Evolutionary conservation across 2,329 filamentous ascomycete species (phyloP).

Genomic region (Magnaporthales sp.): DNA sequence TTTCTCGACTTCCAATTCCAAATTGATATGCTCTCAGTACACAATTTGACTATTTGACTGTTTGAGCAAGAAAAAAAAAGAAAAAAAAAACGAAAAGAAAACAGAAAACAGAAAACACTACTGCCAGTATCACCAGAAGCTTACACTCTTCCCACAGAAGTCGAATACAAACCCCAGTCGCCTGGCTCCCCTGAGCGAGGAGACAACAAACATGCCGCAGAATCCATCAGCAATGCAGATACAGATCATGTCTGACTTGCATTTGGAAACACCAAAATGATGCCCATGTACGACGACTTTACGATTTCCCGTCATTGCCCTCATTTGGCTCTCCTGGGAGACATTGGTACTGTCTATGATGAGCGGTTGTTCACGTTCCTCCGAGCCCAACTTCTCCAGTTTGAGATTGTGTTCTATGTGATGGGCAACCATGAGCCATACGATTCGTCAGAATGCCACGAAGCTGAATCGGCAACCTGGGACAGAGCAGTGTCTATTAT

Average conservation of each 20-base stretch:
- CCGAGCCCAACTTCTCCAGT: conserved; percentile 27
- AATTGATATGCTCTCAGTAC: no score
- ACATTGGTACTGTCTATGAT: conserved; percentile 30
- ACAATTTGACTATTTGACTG: no score
- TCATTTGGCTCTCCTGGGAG: conserved; percentile 37
- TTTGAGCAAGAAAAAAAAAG: no score
- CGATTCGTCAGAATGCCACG: neutral
- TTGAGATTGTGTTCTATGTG: conserved; percentile 32
- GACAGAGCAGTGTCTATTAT: conserved; percentile 11
- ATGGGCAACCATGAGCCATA: conserved; percentile 41
- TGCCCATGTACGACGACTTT: neutral
- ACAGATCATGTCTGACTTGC: conserved; percentile 26
- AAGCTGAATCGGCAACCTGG: conserved; percentile 16
- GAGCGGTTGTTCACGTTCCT: conserved; percentile 31
- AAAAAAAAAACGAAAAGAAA: no score
- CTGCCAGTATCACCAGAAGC: neutral
- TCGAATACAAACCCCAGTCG: neutral
- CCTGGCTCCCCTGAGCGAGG: neutral
- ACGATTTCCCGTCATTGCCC: conserved; percentile 15
- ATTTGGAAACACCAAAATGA: conserved; percentile 28
- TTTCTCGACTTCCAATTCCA: no score
- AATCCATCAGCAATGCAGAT: neutral
- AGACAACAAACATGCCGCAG: neutral
- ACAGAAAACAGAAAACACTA: neutral
- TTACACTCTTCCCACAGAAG: no score